phyloP scores from a whole-genome alignment of 1,284 basidiomycete genomes.

The Ganoderma resinaceum region DNA sequence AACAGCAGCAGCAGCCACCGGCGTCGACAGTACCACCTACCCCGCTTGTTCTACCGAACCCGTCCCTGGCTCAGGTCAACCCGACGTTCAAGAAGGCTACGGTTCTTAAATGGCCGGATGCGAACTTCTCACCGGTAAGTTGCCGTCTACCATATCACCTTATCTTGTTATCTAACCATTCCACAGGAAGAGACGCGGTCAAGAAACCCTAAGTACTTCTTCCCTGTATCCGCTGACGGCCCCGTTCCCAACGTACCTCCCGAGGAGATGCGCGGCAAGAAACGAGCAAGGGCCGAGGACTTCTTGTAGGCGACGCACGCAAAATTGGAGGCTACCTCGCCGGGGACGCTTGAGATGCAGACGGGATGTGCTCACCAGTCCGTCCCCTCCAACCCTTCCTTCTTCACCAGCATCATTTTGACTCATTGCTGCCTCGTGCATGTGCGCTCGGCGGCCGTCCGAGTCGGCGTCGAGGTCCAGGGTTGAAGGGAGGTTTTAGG shows the following conservation, averaged over 20 bases:
- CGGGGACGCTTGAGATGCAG: constrained; percentile 16
- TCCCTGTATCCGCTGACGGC: constrained; percentile 44
- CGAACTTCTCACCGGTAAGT: constrained; percentile 80
- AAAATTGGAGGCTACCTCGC: neutral
- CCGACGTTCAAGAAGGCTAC: constrained; percentile 80
- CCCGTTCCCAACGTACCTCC: constrained; percentile 35
- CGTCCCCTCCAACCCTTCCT: constrained; percentile 41
- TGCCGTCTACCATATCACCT: neutral
- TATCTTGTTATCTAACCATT: neutral
- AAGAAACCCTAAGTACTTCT: constrained; percentile 75
- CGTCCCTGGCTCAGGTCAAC: constrained; percentile 66
- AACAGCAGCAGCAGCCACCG: constrained; percentile 13
- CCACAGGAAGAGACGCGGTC: constrained; percentile 84
- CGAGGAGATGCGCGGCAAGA: constrained; percentile 77
- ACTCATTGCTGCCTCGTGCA: constrained; percentile 29
- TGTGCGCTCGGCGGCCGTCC: constrained; percentile 7
- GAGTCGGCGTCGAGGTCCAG: constrained; percentile 1
- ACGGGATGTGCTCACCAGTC: constrained; percentile 41
- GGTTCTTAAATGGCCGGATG: constrained; percentile 75
- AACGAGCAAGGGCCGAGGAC: constrained; percentile 80
- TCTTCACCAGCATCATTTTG: constrained; percentile 21
- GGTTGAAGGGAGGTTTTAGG: neutral
- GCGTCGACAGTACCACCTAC: constrained; percentile 26
- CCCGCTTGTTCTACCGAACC: constrained; percentile 60
- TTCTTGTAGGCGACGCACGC: constrained; percentile 54